Percentiles rank a stretch among this genome's conserved stretches.
phyloP scores from a whole-genome alignment of 495 filamentous ascomycete genomes.

The Podospora pseudocomata region DNA sequence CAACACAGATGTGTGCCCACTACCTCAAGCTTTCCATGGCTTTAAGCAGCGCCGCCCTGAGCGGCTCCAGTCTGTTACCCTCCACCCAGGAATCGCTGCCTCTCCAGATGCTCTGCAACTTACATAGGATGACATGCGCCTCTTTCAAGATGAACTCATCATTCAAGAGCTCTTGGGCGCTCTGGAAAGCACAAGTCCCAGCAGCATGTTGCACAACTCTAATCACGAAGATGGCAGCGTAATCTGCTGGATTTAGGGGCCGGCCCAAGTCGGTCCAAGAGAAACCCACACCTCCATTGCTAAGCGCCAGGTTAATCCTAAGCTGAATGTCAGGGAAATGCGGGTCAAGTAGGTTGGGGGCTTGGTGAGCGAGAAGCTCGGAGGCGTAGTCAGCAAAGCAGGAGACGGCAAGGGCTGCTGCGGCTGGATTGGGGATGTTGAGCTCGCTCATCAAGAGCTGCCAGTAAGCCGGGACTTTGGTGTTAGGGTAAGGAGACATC shows the following conservation, averaged over 20 bases:
- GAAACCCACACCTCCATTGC: neutral
- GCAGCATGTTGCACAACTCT: neutral
- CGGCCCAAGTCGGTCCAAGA: neutral
- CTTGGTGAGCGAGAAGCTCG: conserved; percentile 1
- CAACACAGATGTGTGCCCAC: neutral
- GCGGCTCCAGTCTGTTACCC: neutral
- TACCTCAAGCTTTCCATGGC: neutral
- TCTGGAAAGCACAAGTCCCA: neutral
- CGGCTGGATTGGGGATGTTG: neutral
- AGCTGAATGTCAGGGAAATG: neutral
- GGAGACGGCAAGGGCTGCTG: neutral
- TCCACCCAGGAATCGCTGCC: neutral
- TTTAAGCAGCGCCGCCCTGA: neutral
- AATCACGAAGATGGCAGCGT: neutral
- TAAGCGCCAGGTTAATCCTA: neutral
- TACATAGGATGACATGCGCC: neutral
- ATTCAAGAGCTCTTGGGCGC: neutral
- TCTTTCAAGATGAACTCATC: neutral
- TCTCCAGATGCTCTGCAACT: neutral
- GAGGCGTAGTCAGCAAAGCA: conserved; percentile 9
- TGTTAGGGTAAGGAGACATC: neutral
- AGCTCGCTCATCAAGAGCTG: neutral
- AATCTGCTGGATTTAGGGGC: neutral
- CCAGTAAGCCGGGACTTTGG: neutral
- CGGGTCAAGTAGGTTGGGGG: neutral